Evolutionary conservation across 1,139 yeast species (phyloP), one percentile per base, ranked within the genome.

Genomic region (Pichia sp.): DNA sequence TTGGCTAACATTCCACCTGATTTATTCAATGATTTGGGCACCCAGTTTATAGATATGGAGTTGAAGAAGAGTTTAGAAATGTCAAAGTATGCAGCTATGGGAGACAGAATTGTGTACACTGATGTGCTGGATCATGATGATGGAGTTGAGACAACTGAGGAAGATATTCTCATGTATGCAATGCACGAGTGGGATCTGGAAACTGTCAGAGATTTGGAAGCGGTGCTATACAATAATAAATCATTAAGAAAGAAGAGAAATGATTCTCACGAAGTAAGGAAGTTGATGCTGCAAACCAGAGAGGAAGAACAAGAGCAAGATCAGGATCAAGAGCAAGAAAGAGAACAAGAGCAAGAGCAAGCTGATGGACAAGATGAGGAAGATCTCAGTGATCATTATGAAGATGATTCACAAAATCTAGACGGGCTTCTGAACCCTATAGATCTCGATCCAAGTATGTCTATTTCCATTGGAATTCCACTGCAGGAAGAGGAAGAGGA

Each of bases 31-130:
- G 42, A 45, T 5, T 44, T 54, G 27, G 48, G 53, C 24, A 49
- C 59, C 26, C 52, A 49, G 3, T 69, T 70, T 40, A 45, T 69
- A 9, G 50, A 49, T 22, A 58, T 56, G 19, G 55, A 68, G 28
- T 44, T 63, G 34, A 41, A 46, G 12, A 53, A 50, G 34, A 45
- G 43, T n/a, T 42, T 58, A 8, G 29, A 37, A 11, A 25, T 35
- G 10, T 27, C 40, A n/a, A 16, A 34, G 8, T 24, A 20, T 9
- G 12, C 21, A 3, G 45, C 44, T 3, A n/a, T 39, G n/a, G 29
- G 29, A 8, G 25, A 33, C 17, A 18, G 40, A 10, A 35, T 35
- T 4, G 29, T 37, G 7, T 29, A 34, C 6, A 33, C 47, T 3
- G 37, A 36, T 7, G 35, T 38, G 2, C 25, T 27, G 1, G 38